A percentile compares a stretch with the other conserved stretches of the same genome.
phyloP scores from a whole-genome alignment of 441 rosid genomes.

The Viola pubescens region DNA sequence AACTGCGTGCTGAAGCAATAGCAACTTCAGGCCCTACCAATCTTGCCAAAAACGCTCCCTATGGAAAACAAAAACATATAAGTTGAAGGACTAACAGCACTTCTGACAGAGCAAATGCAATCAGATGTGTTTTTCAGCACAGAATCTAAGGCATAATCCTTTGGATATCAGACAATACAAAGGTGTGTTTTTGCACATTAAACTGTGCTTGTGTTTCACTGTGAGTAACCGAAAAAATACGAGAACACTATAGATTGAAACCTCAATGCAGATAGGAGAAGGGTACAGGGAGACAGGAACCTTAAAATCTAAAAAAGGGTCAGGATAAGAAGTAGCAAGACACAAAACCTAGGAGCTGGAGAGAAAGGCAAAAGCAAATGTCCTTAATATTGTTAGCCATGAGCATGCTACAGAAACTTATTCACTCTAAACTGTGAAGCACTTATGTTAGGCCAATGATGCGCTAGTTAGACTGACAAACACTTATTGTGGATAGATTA shows the following conservation, averaged over 20 bases:
- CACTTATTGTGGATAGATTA: too few relatives aligned
- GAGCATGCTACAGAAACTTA: neutral
- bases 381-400: neutral
- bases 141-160: neutral
- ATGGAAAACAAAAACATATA: slow-evolving; percentile 15
- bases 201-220: too few relatives aligned
- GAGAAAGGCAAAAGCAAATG: too few relatives aligned
- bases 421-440: neutral
- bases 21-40: slow-evolving; percentile 63
- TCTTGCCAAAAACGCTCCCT: slow-evolving; percentile 74
- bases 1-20: slow-evolving; percentile 57
- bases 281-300: neutral
- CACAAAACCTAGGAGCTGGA: neutral
- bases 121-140: neutral
- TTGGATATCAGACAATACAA: neutral
- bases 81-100: neutral
- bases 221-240: neutral
- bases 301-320: neutral
- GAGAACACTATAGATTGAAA: neutral
- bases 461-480: too few relatives aligned
- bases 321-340: neutral
- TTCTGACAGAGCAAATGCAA: neutral
- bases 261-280: neutral
- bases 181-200: too few relatives aligned
- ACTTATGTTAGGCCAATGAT: neutral